Conservation (phyloP, 2,329 filamentous ascomycete genomes). For the Phyllosticta capitalensis region DNA sequence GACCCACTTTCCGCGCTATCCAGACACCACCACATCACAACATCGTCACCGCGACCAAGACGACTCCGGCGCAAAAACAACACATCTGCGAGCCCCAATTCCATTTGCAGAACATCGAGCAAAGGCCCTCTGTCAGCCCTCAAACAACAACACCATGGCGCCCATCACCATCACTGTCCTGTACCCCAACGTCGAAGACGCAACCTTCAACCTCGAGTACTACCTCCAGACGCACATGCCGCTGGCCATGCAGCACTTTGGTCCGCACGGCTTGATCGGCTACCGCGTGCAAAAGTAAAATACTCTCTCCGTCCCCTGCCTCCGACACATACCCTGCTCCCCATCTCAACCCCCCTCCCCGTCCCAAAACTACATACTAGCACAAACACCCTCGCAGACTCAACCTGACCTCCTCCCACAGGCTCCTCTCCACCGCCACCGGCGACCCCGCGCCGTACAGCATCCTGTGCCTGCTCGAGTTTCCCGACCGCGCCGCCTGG, state of each 20-base stretch:
- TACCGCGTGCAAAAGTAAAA: slow-evolving; percentile 11
- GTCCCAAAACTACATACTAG: no score
- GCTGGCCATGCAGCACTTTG: slow-evolving; percentile 24
- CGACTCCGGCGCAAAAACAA: not conserved
- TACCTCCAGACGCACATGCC: slow-evolving; percentile 32
- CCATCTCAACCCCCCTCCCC: not conserved
- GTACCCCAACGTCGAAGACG: slow-evolving; percentile 15
- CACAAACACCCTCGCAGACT: no score
- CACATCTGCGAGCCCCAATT: not conserved
- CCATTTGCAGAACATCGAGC: not conserved
- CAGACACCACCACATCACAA: no score
- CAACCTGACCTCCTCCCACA: slow-evolving; percentile 17
- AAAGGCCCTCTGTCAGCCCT: not conserved
- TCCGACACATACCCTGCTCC: no score
- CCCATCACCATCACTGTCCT: slow-evolving; percentile 17
- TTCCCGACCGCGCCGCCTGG: slow-evolving; percentile 18
- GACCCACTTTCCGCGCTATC: no score
- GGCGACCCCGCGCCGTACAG: slow-evolving; percentile 20
- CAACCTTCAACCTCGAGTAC: slow-evolving; percentile 31
- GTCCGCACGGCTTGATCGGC: slow-evolving; percentile 21
- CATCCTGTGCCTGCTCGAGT: slow-evolving; percentile 27
- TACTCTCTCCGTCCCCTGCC: not conserved
- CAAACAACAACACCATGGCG: slow-evolving; percentile 1
- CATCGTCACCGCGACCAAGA: no score
- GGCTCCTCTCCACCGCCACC: slow-evolving; percentile 15